Evolutionary conservation across 495 filamentous ascomycete genomes (phyloP).

Genomic region (Xylaria nigripes): DNA sequence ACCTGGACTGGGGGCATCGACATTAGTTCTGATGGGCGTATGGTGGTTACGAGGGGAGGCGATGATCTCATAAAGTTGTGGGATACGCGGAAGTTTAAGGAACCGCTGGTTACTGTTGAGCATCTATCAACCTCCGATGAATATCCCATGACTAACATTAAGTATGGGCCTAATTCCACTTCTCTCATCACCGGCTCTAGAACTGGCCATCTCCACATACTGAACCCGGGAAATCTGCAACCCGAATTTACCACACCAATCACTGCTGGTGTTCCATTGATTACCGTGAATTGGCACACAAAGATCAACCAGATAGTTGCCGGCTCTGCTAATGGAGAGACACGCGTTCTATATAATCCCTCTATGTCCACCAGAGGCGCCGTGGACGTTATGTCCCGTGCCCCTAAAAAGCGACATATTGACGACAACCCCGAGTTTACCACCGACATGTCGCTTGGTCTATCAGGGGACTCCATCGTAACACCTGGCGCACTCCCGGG

Average conservation of each 20-base stretch:
- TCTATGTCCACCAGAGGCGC: conserved; percentile 71
- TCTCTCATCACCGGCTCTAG: conserved; percentile 84
- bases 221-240: conserved; percentile 82
- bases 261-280: conserved; percentile 71
- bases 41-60: conserved; percentile 81
- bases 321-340: conserved; percentile 81
- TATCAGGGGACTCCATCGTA: conserved; percentile 77
- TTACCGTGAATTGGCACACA: conserved; percentile 82
- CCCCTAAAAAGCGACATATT: conserved; percentile 87
- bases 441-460: conserved; percentile 66
- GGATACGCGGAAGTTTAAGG: conserved; percentile 95
- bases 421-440: conserved; percentile 85
- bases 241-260: conserved; percentile 79
- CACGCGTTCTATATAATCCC: conserved; percentile 86
- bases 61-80: conserved; percentile 80
- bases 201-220: conserved; percentile 79
- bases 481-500: conserved; percentile 50
- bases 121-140: conserved; percentile 76
- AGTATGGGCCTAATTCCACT: conserved; percentile 73
- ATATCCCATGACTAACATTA: conserved; percentile 76
- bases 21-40: conserved; percentile 81
- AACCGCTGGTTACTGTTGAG: conserved; percentile 67
- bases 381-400: conserved; percentile 82
- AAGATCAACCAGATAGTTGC: conserved; percentile 95
- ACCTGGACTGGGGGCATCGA: conserved; percentile 95